Percentiles rank a stretch among this genome's conserved stretches.
Conservation (phyloP, 305 asterid species). For the Nicotiana rustica region DNA sequence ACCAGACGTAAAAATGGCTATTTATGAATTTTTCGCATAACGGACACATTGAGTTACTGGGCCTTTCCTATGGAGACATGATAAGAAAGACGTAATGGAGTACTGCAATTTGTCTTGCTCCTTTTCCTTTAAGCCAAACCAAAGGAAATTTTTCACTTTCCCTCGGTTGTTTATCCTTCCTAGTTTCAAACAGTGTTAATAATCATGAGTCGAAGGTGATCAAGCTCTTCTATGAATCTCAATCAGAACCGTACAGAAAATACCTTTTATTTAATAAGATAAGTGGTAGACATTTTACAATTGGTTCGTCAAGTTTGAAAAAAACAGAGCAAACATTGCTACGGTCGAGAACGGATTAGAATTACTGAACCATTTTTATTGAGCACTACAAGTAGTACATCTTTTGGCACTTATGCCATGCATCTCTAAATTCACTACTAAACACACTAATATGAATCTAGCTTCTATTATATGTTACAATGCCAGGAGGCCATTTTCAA, state of each 20-base stretch:
- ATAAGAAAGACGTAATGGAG: not conserved
- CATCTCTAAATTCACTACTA: not conserved
- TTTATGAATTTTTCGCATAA: too few relatives aligned
- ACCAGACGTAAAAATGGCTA: too few relatives aligned
- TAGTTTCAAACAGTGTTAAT: too few relatives aligned
- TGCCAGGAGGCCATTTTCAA: not conserved
- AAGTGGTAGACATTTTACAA: too few relatives aligned
- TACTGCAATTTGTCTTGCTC: not conserved
- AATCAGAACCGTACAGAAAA: too few relatives aligned
- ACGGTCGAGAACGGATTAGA: not conserved
- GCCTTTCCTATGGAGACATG: not conserved
- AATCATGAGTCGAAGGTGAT: too few relatives aligned
- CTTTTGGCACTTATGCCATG: constrained; percentile 29
- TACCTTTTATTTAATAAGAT: too few relatives aligned
- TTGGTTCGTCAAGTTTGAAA: not conserved
- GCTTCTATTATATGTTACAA: constrained; percentile 27
- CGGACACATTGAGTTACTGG: too few relatives aligned
- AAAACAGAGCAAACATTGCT: not conserved
- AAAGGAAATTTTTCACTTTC: too few relatives aligned
- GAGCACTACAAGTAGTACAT: constrained; percentile 21
- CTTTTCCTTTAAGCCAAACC: not conserved
- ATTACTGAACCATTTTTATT: not conserved
- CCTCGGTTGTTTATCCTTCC: too few relatives aligned
- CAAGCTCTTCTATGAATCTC: too few relatives aligned
- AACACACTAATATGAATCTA: constrained; percentile 1